Percentiles rank a stretch among this genome's conserved stretches.
These are phyloP conservation scores for Oryza meyeriana DNA, from an alignment of 176 grass and related monocot species.

Conservation along the genomic window DNA sequence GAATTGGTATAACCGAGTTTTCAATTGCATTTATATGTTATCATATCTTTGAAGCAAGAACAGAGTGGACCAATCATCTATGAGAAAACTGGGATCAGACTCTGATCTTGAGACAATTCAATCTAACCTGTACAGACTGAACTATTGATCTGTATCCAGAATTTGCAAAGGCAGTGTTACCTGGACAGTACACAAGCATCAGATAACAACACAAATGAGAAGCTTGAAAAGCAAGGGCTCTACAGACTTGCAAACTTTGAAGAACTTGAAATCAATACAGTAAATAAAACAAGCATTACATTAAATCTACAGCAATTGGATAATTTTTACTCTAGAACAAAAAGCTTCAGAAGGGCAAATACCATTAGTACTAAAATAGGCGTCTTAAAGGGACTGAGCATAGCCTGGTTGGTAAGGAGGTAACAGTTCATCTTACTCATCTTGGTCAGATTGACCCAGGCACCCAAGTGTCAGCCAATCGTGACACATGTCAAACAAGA, in stretches of 20 bases:
- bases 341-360: neutral
- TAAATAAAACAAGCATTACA: neutral
- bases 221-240: neutral
- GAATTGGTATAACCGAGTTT: neutral
- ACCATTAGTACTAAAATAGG: neutral
- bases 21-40: conserved; percentile 1
- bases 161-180: conserved; percentile 48
- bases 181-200: conserved; percentile 17
- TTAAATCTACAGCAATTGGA: neutral
- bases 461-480: neutral
- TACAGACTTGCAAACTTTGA: neutral
- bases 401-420: neutral
- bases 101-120: conserved; percentile 1
- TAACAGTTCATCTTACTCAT: neutral
- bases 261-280: neutral
- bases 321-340: neutral
- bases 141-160: conserved; percentile 32
- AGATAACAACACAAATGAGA: conserved; percentile 16
- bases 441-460: neutral
- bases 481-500: neutral
- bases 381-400: neutral
- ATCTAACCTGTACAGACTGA: conserved; percentile 38
- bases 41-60: conserved; percentile 6
- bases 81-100: conserved; percentile 12
- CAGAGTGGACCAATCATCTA: neutral